Evolutionary conservation across 2,329 filamentous ascomycete genomes (phyloP).

Genomic region (Calonectria crousiana): DNA sequence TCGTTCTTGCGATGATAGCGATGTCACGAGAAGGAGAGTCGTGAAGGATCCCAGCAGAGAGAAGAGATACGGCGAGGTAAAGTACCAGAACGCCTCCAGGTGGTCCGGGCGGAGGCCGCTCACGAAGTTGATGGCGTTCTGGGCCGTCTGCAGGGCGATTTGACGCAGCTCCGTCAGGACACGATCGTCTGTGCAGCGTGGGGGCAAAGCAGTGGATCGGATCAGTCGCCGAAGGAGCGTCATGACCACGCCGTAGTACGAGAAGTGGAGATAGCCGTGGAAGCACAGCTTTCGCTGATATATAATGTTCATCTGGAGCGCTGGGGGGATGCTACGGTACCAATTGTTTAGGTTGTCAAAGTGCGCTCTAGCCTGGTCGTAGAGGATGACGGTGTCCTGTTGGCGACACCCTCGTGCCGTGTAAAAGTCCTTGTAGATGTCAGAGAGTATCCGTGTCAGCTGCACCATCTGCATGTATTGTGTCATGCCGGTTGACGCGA

Average conservation of each 20-base stretch:
- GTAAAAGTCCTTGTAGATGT: slow-evolving; percentile 60
- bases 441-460: slow-evolving; percentile 60
- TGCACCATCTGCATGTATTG: slow-evolving; percentile 61
- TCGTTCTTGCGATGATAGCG: slow-evolving; percentile 46
- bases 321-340: slow-evolving; percentile 58
- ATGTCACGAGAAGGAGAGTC: slow-evolving; percentile 51
- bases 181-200: slow-evolving; percentile 45
- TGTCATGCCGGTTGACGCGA: slow-evolving; percentile 52
- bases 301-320: slow-evolving; percentile 57
- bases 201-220: slow-evolving; percentile 47
- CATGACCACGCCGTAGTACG: slow-evolving; percentile 61
- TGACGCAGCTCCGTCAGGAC: slow-evolving; percentile 47
- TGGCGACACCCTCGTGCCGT: slow-evolving; percentile 47
- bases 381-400: slow-evolving; percentile 50
- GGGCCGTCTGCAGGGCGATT: slow-evolving; percentile 46
- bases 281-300: slow-evolving; percentile 56
- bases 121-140: slow-evolving; percentile 51
- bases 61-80: slow-evolving; percentile 54
- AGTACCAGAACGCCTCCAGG: slow-evolving; percentile 56
- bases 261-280: slow-evolving; percentile 57
- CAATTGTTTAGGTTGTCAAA: slow-evolving; percentile 61
- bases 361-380: slow-evolving; percentile 61
- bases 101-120: slow-evolving; percentile 51
- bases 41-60: slow-evolving; percentile 55
- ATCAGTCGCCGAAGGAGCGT: slow-evolving; percentile 60